Percentiles rank a stretch among this genome's conserved stretches.
These are phyloP conservation scores for Podospora bellae-mahoneyi DNA, from an alignment of 495 filamentous ascomycete genomes.

Conservation along the genomic window DNA sequence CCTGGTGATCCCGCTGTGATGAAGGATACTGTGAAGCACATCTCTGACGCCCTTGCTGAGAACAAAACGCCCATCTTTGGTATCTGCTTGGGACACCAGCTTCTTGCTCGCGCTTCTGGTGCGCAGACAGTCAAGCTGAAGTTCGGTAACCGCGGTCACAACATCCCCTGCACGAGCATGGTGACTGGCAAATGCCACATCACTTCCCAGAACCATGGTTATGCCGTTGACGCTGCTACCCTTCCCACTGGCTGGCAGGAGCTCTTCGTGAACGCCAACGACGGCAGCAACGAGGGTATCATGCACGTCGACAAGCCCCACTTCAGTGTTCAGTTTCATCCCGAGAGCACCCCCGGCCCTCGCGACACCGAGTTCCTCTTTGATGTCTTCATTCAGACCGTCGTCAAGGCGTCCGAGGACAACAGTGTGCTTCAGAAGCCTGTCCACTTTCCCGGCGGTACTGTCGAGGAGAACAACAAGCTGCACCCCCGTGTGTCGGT, in stretches of 20 bases:
- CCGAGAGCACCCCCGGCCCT: constrained; percentile 91
- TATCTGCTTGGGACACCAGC: constrained; percentile 94
- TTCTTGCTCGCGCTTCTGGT: constrained; percentile 86
- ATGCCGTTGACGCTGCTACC: constrained; percentile 75
- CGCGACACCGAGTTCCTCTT: constrained; percentile 97
- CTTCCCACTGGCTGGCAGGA: constrained; percentile 82
- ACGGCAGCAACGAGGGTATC: constrained; percentile 96
- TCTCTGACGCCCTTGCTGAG: constrained; percentile 66
- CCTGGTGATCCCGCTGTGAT: constrained; percentile 91
- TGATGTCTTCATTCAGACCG: constrained; percentile 88
- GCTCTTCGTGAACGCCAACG: constrained; percentile 95
- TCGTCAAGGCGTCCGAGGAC: constrained; percentile 61
- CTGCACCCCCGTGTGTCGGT: constrained; percentile 73
- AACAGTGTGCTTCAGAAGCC: constrained; percentile 60
- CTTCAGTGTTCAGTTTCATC: constrained; percentile 99
- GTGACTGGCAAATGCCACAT: constrained; percentile 95
- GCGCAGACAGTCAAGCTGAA: constrained; percentile 93
- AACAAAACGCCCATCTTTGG: constrained; percentile 86
- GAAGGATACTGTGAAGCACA: constrained; percentile 68
- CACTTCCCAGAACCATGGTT: constrained; percentile 97
- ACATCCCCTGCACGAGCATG: constrained; percentile 95
- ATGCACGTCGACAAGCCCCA: constrained; percentile 78
- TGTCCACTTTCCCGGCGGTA: constrained; percentile 83
- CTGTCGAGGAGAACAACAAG: constrained; percentile 68
- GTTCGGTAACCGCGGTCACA: constrained; percentile 97